Conservation (phyloP, 1,284 basidiomycete genomes). For the Apiotrichum sp. region DNA sequence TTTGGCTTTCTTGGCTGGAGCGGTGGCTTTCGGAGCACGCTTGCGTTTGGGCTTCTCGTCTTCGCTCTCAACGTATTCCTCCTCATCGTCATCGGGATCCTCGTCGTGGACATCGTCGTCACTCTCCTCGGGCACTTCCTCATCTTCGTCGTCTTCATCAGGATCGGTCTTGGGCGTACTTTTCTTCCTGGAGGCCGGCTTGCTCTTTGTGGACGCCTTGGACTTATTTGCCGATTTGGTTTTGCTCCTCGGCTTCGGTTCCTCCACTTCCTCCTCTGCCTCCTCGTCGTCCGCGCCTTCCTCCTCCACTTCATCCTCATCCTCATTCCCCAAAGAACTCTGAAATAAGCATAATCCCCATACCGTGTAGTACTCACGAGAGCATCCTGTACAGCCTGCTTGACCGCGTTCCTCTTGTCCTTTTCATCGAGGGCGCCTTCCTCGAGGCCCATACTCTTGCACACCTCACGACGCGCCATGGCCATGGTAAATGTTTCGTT, state of each 20-base stretch:
- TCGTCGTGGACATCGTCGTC: not conserved
- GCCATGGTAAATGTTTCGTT: slow-evolving; percentile 29
- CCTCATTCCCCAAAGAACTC: slow-evolving; percentile 3
- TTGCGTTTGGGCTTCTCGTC: slow-evolving; percentile 1
- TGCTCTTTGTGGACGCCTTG: not conserved
- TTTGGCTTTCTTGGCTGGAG: not conserved
- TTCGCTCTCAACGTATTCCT: slow-evolving; percentile 3
- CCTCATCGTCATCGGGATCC: slow-evolving; percentile 2
- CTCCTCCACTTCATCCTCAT: slow-evolving; percentile 6
- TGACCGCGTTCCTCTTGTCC: slow-evolving; percentile 34
- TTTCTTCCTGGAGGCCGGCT: not conserved
- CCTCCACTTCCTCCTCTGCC: not conserved
- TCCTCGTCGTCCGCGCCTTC: not conserved
- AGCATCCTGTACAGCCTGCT: slow-evolving; percentile 41
- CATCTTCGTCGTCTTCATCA: not conserved
- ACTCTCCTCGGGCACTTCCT: not conserved
- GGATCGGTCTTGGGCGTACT: not conserved
- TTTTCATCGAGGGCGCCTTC: slow-evolving; percentile 18
- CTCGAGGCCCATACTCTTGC: slow-evolving; percentile 23
- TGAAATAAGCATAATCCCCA: not conserved
- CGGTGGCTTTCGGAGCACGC: not conserved
- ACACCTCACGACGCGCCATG: slow-evolving; percentile 20
- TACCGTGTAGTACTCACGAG: slow-evolving; percentile 25
- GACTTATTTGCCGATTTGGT: no score
- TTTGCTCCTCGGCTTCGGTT: not conserved